phyloP scores from a whole-genome alignment of 139 green algal genomes.

The Coelastrella sp. region DNA sequence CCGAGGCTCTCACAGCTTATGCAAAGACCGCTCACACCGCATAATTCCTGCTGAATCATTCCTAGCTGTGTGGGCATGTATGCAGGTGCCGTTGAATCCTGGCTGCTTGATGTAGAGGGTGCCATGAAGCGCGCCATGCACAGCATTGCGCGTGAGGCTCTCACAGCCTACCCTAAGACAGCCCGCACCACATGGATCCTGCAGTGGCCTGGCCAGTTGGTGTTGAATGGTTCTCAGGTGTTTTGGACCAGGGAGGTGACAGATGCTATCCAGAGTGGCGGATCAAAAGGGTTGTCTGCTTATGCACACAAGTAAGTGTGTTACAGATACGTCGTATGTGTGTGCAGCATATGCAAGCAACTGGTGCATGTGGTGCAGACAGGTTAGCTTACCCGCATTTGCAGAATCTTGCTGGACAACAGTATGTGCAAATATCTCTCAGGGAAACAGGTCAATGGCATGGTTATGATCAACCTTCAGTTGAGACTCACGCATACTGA shows the following conservation, averaged over 20 bases:
- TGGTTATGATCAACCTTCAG: too few relatives aligned
- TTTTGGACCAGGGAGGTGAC: slow-evolving; percentile 84
- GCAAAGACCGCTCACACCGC: too few relatives aligned
- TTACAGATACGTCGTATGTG: too few relatives aligned
- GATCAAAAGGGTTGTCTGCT: slow-evolving; percentile 67
- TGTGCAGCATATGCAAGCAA: not conserved
- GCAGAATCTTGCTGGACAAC: too few relatives aligned
- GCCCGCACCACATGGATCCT: slow-evolving; percentile 75
- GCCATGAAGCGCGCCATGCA: slow-evolving; percentile 80
- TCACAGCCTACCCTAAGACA: slow-evolving; percentile 67
- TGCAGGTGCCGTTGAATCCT: slow-evolving; percentile 41
- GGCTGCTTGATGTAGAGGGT: slow-evolving; percentile 44
- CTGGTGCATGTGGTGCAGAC: not conserved
- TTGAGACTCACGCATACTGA: too few relatives aligned
- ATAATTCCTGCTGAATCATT: too few relatives aligned
- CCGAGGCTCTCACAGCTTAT: too few relatives aligned
- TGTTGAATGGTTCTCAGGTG: slow-evolving; percentile 84
- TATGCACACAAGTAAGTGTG: slow-evolving; percentile 74
- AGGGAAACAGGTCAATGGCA: too few relatives aligned
- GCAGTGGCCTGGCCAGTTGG: slow-evolving; percentile 83
- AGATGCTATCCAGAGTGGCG: slow-evolving; percentile 75
- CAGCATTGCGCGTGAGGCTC: slow-evolving; percentile 68
- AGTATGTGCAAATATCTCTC: too few relatives aligned
- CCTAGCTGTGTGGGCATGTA: not conserved
- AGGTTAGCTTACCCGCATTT: too few relatives aligned